phyloP scores from a whole-genome alignment of 306 rosid species.

The Malus orientalis region DNA sequence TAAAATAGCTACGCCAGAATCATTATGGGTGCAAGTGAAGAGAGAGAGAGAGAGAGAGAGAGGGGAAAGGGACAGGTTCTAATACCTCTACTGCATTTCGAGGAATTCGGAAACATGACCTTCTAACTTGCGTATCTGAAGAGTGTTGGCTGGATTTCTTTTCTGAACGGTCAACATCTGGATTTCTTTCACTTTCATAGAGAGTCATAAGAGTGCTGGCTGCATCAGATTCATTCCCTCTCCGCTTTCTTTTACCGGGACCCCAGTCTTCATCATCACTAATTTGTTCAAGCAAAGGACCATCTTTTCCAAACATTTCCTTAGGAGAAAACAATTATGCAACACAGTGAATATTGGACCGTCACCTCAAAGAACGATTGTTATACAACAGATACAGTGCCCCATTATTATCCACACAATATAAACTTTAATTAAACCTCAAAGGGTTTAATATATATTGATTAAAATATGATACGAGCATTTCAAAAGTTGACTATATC shows the following conservation, averaged over 20 bases:
- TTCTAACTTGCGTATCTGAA: slow-evolving; percentile 28
- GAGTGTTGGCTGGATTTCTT: slow-evolving; percentile 8
- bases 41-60: not conserved
- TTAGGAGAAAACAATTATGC: slow-evolving; percentile 9
- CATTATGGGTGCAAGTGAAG: not conserved
- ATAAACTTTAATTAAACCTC: not conserved
- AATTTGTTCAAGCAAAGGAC: slow-evolving; percentile 47
- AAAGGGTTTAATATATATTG: not conserved
- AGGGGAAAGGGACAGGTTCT: slow-evolving; percentile 8
- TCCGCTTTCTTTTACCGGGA: slow-evolving; percentile 60
- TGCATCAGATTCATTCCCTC: slow-evolving; percentile 79
- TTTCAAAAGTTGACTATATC: not conserved
- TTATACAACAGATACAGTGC: not conserved
- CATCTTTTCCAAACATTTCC: slow-evolving; percentile 97
- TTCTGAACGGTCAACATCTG: slow-evolving; percentile 16
- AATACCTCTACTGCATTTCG: slow-evolving; percentile 66
- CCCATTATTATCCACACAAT: not conserved
- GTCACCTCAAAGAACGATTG: not conserved
- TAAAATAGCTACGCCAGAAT: not conserved
- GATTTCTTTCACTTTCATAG: slow-evolving; percentile 51
- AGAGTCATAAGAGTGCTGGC: slow-evolving; percentile 78
- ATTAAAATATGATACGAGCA: not conserved
- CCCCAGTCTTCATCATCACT: slow-evolving; percentile 98
- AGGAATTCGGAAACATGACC: slow-evolving; percentile 65
- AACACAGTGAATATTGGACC: not conserved